Evolutionary conservation across 257 asterid species (phyloP), one percentile per base, ranked within the genome.

Genomic region (Nicotiana tabacum): DNA sequence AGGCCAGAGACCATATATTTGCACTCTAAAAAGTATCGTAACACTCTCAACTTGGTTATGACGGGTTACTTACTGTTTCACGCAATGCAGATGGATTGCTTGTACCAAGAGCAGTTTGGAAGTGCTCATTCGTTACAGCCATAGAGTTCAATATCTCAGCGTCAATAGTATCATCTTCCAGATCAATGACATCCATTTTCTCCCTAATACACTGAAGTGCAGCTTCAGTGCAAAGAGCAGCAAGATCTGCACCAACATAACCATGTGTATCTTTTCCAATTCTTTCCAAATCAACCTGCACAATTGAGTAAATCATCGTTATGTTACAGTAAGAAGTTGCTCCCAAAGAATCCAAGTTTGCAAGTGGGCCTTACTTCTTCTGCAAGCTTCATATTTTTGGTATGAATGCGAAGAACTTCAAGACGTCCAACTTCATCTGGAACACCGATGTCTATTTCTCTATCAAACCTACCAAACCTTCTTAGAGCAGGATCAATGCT

Each of bases 61-160:
- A 48, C 1, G 43, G 43, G 62, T 8, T 58, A 85, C 91, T 84
- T 84, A 90, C 91, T 5, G 93, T 88, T 80, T 88, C 93, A 15
- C 93, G 88, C 85, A 90, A 83, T 80, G 93, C 93, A 66, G 93
- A 90, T 5, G 93, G 93, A 66, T 89, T 90, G 89, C 93, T 90
- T 24, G 88, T 88, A 32, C 91, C 93, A 29, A 90, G 90, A 61
- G 91, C 91, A 62, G 90, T 88, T 79, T 89, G 87, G 80, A 90
- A 90, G 82, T 90, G 92, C 56, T 90, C 92, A 24, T 90, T 90
- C 6, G 92, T 79, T 48, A 90, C 92, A 35, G 93, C 91, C 93
- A 90, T 90, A 27, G 93, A 90, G 84, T 90, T 90, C 48, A 89
- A 85, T 78, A 90, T 80, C 82, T 90, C 93, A 82, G 93, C 93